Evolutionary conservation across 805 yeast species (phyloP), one percentile per base, ranked within the genome.

Genomic region (Candida easanensis): DNA sequence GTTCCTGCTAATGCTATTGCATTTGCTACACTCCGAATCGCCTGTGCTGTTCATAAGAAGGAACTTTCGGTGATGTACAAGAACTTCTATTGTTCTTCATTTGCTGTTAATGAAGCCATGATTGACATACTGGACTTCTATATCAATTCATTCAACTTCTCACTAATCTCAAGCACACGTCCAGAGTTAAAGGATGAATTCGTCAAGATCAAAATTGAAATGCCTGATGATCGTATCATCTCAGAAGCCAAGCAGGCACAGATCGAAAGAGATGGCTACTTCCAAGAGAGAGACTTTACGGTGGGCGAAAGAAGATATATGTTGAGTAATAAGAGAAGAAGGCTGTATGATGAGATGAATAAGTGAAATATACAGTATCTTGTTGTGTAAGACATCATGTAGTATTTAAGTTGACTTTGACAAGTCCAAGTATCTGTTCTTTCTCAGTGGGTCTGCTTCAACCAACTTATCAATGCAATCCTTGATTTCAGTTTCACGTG

Each of bases 1-100:
- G 73, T 79, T 8, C 93, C 96, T 1, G 81, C 87, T 4, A 91
- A 88, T 59, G 73, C 82, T 21, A 77, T 84, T 25, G 88, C 96
- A 0, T 57, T 87, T 40, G 84, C 88, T 3, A 73, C 79, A 22
- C 62, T 88, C 34, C 77, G 77, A 33, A 68, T 88, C 22, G 77
- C 91, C 1, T 68, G 71, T 33, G 78, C 77, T 53, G 52, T 82
- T 33, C 61, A 71, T 36, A 57, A 62, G 2, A 43, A 4, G 46
- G 57, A 33, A 66, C 65, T 44, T 46, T 53, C 27, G 25, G 51
- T 45, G 21, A 39, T 27, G 17, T 39, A 32, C 18, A 44, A 51
- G 14, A 45, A 45, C 5, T 47, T 37, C 17, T 41, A 46, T 26
- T 45, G 51, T 19, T 39, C 50, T 3, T 54, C 62, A 22, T 53